These are phyloP conservation scores for Magnusiomyces suaveolens DNA, from an alignment of 1,139 yeast genomes.

Conservation along the genomic window DNA sequence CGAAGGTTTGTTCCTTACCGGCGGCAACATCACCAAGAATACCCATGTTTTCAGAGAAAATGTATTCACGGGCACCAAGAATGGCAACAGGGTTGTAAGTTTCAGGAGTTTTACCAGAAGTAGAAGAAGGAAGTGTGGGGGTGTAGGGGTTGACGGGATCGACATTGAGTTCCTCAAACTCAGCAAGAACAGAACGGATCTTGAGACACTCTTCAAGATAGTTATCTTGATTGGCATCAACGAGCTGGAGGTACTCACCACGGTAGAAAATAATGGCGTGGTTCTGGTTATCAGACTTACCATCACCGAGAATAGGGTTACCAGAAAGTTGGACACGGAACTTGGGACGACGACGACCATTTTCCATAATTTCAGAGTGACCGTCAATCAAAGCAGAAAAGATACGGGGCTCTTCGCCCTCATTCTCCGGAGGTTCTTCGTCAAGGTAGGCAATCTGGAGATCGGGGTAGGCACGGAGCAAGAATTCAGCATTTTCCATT, in stretches of 20 bases:
- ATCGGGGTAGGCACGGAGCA: conserved; percentile 55
- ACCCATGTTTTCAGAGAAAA: conserved; percentile 79
- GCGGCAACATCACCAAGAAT: conserved; percentile 88
- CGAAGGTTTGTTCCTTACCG: conserved; percentile 88
- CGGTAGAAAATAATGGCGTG: conserved; percentile 66
- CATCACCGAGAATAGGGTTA: conserved; percentile 82
- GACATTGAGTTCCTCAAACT: conserved; percentile 63
- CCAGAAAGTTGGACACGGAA: conserved; percentile 62
- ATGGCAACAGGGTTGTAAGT: conserved; percentile 58
- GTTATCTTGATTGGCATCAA: conserved; percentile 85
- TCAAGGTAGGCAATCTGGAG: conserved; percentile 52
- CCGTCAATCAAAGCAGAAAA: conserved; percentile 60
- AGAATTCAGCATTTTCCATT: conserved; percentile 43
- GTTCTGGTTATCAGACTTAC: conserved; percentile 82
- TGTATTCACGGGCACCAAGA: conserved; percentile 80
- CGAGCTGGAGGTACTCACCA: conserved; percentile 79
- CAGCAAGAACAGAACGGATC: conserved; percentile 65
- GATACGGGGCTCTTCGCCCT: conserved; percentile 32
- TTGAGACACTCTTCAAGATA: conserved; percentile 78
- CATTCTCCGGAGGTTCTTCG: conserved; percentile 34
- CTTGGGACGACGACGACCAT: conserved; percentile 40
- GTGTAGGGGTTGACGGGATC: conserved; percentile 25
- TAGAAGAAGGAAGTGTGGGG: conserved; percentile 18
- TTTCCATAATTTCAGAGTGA: conserved; percentile 34
- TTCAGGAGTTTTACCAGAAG: conserved; percentile 25